Conservation (phyloP, 1,284 basidiomycete genomes). For the Ganoderma boninense region DNA sequence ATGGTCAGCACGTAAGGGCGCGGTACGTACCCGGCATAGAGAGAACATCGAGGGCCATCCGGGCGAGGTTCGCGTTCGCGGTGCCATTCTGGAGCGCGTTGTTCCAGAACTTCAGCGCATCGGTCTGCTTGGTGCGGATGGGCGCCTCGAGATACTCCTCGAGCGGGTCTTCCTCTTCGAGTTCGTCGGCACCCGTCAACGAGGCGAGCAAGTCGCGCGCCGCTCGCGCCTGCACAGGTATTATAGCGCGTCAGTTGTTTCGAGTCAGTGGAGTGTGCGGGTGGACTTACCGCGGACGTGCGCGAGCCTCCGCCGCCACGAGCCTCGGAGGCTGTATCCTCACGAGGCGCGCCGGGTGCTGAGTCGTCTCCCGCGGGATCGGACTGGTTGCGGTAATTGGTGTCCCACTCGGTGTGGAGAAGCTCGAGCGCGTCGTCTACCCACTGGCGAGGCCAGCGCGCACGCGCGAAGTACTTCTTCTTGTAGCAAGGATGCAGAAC, state of each 20-base stretch:
- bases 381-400: background rate
- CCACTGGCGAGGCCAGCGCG: background rate
- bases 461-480: background rate
- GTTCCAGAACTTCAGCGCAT: slow-evolving; percentile 4
- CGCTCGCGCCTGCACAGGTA: too few species aligned
- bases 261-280: too few species aligned
- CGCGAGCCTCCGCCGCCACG: too few species aligned
- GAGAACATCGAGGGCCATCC: background rate
- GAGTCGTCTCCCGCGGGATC: too few species aligned
- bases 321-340: too few species aligned
- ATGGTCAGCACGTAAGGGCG: too few species aligned
- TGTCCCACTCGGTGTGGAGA: background rate
- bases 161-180: background rate
- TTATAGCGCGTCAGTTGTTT: too few species aligned
- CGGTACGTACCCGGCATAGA: background rate
- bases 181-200: background rate
- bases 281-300: too few species aligned
- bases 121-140: background rate
- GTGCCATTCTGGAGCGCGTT: background rate
- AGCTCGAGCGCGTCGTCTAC: background rate
- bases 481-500: slow-evolving; percentile 1
- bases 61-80: background rate
- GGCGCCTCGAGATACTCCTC: background rate
- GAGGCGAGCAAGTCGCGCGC: background rate
- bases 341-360: too few species aligned